Conservation (phyloP, 768 basidiomycete genomes). For the Cystofilobasidium capitatum region DNA sequence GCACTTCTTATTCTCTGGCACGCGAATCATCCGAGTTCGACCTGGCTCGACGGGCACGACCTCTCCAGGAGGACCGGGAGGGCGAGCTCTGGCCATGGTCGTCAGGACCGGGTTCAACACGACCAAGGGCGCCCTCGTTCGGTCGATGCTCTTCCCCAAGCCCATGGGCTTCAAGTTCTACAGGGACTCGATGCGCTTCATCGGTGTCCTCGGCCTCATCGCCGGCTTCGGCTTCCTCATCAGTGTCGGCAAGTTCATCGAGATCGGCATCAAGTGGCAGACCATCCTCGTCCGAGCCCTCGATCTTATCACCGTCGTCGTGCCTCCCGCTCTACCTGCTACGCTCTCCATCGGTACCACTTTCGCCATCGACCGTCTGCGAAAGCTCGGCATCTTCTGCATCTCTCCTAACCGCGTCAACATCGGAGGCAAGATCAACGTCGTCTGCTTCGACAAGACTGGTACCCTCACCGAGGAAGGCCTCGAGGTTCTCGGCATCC, state of each 20-base stretch:
- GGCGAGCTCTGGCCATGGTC: constrained; percentile 69
- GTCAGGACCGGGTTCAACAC: constrained; percentile 90
- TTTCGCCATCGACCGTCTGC: constrained; percentile 80
- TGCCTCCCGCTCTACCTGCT: constrained; percentile 92
- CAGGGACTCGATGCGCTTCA: constrained; percentile 52
- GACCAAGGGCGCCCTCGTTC: constrained; percentile 87
- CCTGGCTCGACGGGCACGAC: constrained; percentile 45
- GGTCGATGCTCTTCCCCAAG: constrained; percentile 97
- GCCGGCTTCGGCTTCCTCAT: constrained; percentile 83
- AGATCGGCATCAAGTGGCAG: constrained; percentile 76
- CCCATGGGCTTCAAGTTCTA: constrained; percentile 99
- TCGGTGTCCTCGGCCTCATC: constrained; percentile 79
- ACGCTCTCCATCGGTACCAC: constrained; percentile 95
- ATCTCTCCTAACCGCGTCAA: constrained; percentile 94
- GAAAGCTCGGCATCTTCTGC: constrained; percentile 82
- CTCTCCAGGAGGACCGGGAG: constrained; percentile 36
- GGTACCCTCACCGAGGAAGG: constrained; percentile 98
- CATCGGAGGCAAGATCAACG: constrained; percentile 87
- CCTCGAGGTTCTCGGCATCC: constrained; percentile 88
- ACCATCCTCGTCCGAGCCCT: constrained; percentile 85
- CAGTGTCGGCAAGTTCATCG: constrained; percentile 77
- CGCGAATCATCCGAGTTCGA: constrained; percentile 76
- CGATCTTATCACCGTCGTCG: constrained; percentile 92
- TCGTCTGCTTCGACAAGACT: constrained; percentile 98
- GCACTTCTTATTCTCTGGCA: constrained; percentile 81